phyloP scores from a whole-genome alignment of 176 grass and related monocot species.

The Oryza nivara region DNA sequence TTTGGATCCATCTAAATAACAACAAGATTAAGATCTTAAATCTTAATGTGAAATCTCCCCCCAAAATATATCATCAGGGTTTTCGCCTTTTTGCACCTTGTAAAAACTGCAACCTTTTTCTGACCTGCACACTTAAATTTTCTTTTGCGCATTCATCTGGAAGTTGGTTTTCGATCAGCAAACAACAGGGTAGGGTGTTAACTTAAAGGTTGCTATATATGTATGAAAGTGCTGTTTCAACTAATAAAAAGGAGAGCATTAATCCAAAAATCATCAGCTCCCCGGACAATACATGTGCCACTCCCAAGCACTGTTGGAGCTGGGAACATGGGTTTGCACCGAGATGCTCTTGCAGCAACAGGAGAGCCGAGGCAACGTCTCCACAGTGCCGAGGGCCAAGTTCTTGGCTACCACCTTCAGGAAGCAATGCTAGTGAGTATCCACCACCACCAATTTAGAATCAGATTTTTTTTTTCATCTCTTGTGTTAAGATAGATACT shows the following conservation, averaged over 20 bases:
- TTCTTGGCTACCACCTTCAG: neutral
- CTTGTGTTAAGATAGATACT: no score
- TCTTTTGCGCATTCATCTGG: neutral
- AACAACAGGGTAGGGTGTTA: no score
- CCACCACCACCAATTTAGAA: neutral
- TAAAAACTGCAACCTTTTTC: neutral
- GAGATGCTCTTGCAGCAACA: slow-evolving; percentile 25
- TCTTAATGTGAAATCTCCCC: neutral
- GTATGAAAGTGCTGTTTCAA: neutral
- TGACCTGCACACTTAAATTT: neutral
- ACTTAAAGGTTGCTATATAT: neutral
- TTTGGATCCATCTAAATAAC: neutral
- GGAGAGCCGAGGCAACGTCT: neutral
- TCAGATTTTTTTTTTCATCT: no score
- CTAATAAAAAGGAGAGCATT: neutral
- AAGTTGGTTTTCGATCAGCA: neutral
- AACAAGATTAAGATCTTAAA: neutral
- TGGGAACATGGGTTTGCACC: slow-evolving; percentile 17
- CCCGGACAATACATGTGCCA: slow-evolving; percentile 10
- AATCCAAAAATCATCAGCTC: neutral
- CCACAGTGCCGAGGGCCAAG: neutral
- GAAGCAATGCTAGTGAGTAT: neutral
- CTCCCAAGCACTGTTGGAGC: neutral
- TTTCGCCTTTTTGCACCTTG: neutral
- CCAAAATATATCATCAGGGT: no score